These are phyloP conservation scores for Acidiella bohemica DNA, from an alignment of 495 filamentous ascomycete genomes.

Conservation along the genomic window DNA sequence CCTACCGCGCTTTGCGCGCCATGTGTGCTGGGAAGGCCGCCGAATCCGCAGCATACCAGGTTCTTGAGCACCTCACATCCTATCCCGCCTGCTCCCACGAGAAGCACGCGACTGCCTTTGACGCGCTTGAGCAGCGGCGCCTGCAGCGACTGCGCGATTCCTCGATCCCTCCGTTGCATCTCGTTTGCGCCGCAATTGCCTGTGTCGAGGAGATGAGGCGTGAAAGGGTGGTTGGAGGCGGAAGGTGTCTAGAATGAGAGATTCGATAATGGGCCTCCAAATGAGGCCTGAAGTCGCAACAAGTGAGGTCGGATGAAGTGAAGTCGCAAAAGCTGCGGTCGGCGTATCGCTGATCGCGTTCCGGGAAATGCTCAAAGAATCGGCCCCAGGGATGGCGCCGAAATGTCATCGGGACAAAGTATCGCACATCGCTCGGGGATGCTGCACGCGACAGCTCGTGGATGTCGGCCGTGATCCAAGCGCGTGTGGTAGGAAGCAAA, in stretches of 20 bases:
- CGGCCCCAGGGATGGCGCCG: no score
- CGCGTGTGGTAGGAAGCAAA: no score
- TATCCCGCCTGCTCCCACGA: conserved; percentile 94
- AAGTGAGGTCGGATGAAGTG: no score
- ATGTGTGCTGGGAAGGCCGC: conserved; percentile 23
- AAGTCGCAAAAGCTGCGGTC: no score
- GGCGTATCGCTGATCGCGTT: no score
- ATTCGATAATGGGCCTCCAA: no score
- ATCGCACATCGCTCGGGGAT: no score
- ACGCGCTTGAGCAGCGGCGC: conserved; percentile 13
- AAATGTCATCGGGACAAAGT: no score
- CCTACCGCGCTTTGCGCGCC: background rate
- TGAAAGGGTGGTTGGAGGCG: background rate
- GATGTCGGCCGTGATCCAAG: no score
- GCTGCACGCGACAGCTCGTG: no score
- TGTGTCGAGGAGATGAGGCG: background rate
- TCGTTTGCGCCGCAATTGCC: conserved; percentile 24
- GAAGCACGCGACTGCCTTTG: conserved; percentile 48
- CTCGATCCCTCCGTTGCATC: conserved; percentile 16
- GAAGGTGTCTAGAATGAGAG: background rate
- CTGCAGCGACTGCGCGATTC: conserved; percentile 14
- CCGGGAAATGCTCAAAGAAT: no score
- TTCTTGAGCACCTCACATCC: conserved; percentile 98
- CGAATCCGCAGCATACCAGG: conserved; percentile 83
- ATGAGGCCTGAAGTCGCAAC: no score